Conservation (phyloP, 148 eudicot genomes). For the Pouteria glomerata region DNA sequence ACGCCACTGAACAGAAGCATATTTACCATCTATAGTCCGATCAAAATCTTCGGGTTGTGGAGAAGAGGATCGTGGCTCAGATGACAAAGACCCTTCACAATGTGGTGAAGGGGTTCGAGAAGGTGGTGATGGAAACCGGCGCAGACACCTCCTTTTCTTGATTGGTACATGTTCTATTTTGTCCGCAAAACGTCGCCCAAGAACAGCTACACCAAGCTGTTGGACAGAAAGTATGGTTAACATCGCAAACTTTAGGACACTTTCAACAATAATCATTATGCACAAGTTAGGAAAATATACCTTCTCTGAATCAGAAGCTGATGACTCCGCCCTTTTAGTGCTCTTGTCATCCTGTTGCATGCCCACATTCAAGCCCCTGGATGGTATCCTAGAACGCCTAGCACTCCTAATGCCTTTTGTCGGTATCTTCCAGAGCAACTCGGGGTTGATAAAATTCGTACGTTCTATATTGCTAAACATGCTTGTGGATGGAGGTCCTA, state of each 20-base stretch:
- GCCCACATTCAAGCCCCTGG: conserved; percentile 24
- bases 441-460: conserved; percentile 34
- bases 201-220: conserved; percentile 43
- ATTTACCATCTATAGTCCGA: conserved; percentile 12
- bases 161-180: conserved; percentile 52
- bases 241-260: background rate
- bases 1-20: conserved; percentile 20
- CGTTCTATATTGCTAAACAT: conserved; percentile 43
- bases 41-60: conserved; percentile 22
- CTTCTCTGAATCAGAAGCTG: conserved; percentile 48
- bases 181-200: conserved; percentile 32
- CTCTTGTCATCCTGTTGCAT: conserved; percentile 23
- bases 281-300: conserved; percentile 23
- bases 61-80: conserved; percentile 24
- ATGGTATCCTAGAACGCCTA: conserved; percentile 41
- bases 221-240: conserved; percentile 7
- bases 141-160: conserved; percentile 58
- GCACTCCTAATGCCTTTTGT: conserved; percentile 44
- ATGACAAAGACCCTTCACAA: conserved; percentile 21
- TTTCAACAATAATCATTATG: background rate
- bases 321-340: conserved; percentile 26
- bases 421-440: conserved; percentile 49
- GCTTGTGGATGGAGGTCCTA: conserved; percentile 28
- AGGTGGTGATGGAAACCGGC: conserved; percentile 38
- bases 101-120: conserved; percentile 24